Conservation (phyloP, 768 basidiomycete genomes). For the Rubroboletus pulcherrimus region DNA sequence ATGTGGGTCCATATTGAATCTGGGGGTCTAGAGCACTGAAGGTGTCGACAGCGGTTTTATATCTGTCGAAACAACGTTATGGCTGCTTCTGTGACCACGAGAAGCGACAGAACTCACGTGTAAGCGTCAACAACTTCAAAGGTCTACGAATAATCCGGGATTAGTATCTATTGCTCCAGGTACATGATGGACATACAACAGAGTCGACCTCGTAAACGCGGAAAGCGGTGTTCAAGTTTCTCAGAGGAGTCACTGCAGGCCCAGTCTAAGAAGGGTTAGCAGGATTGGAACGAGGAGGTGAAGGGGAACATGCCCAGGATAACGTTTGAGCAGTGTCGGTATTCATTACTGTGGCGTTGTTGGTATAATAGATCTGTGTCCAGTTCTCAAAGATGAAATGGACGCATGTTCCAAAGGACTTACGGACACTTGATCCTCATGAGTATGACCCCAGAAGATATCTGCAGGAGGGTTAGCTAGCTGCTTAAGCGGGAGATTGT, state of each 20-base stretch:
- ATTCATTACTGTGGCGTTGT: constrained; percentile 61
- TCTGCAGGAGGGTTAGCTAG: constrained; percentile 34
- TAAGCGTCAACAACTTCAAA: constrained; percentile 77
- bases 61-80: constrained; percentile 37
- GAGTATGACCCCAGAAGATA: constrained; percentile 77
- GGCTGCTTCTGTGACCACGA: not conserved
- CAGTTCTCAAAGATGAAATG: not conserved
- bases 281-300: constrained; percentile 3
- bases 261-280: constrained; percentile 44
- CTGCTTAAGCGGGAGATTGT: not conserved
- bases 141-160: constrained; percentile 41
- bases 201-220: constrained; percentile 47
- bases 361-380: constrained; percentile 62
- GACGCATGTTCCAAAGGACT: constrained; percentile 5
- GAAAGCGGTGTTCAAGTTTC: constrained; percentile 74
- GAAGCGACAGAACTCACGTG: constrained; percentile 46
- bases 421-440: constrained; percentile 69
- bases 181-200: constrained; percentile 38
- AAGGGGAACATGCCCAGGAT: constrained; percentile 41
- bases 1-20: constrained; percentile 55
- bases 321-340: constrained; percentile 53
- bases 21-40: constrained; percentile 60
- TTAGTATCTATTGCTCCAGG: not conserved
- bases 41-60: constrained; percentile 58
- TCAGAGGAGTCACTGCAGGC: constrained; percentile 67